phyloP scores from a whole-genome alignment of 306 rosid genomes.

The Neltuma alba region DNA sequence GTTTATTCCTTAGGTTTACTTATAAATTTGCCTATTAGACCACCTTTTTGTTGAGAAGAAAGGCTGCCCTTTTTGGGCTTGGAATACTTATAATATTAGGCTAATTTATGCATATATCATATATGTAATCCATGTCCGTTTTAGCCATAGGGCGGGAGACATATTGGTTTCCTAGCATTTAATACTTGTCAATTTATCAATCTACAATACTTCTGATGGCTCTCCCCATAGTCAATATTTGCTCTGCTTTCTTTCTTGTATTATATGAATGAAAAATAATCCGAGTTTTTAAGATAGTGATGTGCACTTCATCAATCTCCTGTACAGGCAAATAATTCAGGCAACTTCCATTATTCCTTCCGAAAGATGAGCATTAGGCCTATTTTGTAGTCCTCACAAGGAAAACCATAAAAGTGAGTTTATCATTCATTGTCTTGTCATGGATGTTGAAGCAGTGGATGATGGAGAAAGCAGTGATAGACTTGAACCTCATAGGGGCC shows the following conservation, averaged over 20 bases:
- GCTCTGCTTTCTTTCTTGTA: neutral
- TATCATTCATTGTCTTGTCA: slow-evolving; percentile 29
- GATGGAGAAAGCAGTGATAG: slow-evolving; percentile 50
- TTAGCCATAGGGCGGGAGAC: neutral
- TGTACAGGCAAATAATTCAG: slow-evolving; percentile 32
- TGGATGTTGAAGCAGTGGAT: slow-evolving; percentile 54
- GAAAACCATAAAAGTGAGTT: slow-evolving; percentile 28
- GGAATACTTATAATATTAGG: slow-evolving; percentile 3
- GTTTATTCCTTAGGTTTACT: neutral
- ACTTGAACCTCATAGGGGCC: slow-evolving; percentile 36
- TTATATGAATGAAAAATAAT: slow-evolving; percentile 14
- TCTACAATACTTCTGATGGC: neutral
- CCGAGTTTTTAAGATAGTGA: slow-evolving; percentile 9
- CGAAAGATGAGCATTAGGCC: slow-evolving; percentile 31
- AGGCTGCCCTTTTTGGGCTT: neutral
- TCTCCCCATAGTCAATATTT: neutral
- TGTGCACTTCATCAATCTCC: slow-evolving; percentile 16
- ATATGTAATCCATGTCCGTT: slow-evolving; percentile 1
- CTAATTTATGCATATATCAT: slow-evolving; percentile 6
- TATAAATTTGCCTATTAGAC: neutral
- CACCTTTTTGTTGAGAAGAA: neutral
- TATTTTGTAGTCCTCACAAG: slow-evolving; percentile 39
- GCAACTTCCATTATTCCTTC: slow-evolving; percentile 29
- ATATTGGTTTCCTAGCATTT: slow-evolving; percentile 9
- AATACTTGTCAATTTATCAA: neutral